phyloP scores from a whole-genome alignment of 2,329 filamentous ascomycete species.

The Trichophyton verrucosum region DNA sequence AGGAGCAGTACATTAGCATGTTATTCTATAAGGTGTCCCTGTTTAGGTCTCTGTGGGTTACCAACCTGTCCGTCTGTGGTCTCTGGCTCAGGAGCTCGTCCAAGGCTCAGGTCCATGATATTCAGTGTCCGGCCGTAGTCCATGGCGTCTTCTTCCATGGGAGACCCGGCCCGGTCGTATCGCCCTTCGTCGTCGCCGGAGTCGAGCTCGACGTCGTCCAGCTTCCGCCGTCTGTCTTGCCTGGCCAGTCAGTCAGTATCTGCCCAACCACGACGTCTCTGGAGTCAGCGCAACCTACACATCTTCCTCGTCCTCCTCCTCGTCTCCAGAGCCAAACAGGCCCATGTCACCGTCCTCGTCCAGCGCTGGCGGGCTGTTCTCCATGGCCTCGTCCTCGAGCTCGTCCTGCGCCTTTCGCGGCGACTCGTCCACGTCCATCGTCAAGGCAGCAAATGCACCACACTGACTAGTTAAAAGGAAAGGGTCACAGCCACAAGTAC shows the following conservation, averaged over 20 bases:
- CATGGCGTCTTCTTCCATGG: constrained; percentile 33
- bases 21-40: not conserved
- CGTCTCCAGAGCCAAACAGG: constrained; percentile 37
- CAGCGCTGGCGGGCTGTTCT: constrained; percentile 14
- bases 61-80: constrained; percentile 32
- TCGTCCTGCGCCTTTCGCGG: not conserved
- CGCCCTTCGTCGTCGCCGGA: constrained; percentile 51
- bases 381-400: constrained; percentile 6
- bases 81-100: constrained; percentile 46
- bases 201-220: constrained; percentile 52
- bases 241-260: constrained; percentile 15
- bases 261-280: not conserved
- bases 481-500: too few relatives aligned
- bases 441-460: too few relatives aligned
- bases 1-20: not conserved
- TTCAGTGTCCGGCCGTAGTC: constrained; percentile 37
- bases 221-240: constrained; percentile 29
- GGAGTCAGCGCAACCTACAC: constrained; percentile 19
- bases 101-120: constrained; percentile 44
- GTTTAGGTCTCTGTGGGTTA: not conserved
- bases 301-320: constrained; percentile 31
- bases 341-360: constrained; percentile 26
- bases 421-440: not conserved
- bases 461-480: too few relatives aligned
- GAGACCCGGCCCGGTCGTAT: constrained; percentile 39